Base-by-base conservation (phyloP, 495 filamentous ascomycete species). In the Penicillium egyptiacum region DNA sequence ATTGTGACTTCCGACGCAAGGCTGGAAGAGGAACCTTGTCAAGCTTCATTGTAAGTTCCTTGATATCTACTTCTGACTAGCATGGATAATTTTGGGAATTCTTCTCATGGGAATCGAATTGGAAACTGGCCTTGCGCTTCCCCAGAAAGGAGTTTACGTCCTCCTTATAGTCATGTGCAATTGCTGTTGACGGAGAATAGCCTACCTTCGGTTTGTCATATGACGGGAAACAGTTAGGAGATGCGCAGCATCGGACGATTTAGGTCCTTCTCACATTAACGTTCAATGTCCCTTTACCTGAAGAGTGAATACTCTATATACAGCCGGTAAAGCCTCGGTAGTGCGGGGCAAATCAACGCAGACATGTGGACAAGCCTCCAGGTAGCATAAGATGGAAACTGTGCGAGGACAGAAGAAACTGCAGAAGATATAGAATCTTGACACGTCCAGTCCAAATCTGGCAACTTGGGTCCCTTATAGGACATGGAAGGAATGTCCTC, bases 221-320 rank as follows among this genome's bases (percentile, higher is more conserved):
- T 81, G 79, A 55, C 75, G 79, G 56, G 86, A 71, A 22, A 86
- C 61, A 63, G 72, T 79, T 10, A 86, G 68, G 48, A 85, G 61
- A 73, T 86, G 82, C 37, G 76, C 72, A 20, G 72, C 80, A 62
- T 87, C 83, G 5, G 83, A 75, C 20, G 68, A 75, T 1, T 62
- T 65, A 4, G 74, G 72, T 37, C 77, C 73, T 33, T 81, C 70
- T 67, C 77, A 85, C 74, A 86, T 78, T 67, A 86, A 53, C 46
- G 84, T 78, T 78, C 67, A 86, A 53, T 48, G 84, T 78, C 48
- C 70, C 71, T 75, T 83, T 84, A 60, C 83, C 65, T 28, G 72
- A 67, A 19, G 77, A 80, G 75, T 72, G 25, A 85, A 75, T 0
- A 62, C 50, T 33, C 10, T 33, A 33, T 33, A 14, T 33, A 33